Evolutionary conservation across 495 filamentous ascomycete species (phyloP).

Genomic region (Halenospora varia): DNA sequence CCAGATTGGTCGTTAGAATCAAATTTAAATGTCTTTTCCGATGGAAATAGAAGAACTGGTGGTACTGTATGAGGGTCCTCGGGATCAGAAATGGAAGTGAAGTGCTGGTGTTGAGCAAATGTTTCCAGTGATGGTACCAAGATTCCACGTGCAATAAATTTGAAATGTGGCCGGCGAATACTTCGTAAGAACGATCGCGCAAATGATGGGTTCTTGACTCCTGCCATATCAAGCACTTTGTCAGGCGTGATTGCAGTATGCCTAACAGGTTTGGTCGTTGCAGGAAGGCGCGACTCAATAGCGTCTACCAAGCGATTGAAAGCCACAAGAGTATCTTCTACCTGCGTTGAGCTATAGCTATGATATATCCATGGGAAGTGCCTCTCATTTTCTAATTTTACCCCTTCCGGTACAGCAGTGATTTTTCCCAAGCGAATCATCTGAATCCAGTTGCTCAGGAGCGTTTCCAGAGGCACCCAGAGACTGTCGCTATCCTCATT

Average conservation of each 20-base stretch:
- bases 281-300: conserved; percentile 20
- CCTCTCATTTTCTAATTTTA: conserved; percentile 18
- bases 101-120: neutral
- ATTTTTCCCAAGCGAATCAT: conserved; percentile 31
- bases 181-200: neutral
- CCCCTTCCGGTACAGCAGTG: conserved; percentile 14
- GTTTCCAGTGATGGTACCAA: neutral
- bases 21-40: neutral
- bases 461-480: conserved; percentile 36
- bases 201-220: neutral
- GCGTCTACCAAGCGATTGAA: conserved; percentile 20
- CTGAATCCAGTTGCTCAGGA: conserved; percentile 36
- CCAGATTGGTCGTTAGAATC: conserved; percentile 8
- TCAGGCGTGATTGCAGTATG: neutral
- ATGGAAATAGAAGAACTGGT: neutral
- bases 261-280: neutral
- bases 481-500: conserved; percentile 17
- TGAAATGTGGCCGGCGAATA: neutral
- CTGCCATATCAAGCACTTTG: neutral
- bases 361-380: conserved; percentile 24
- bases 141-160: neutral
- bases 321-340: conserved; percentile 11
- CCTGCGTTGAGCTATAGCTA: conserved; percentile 23
- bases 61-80: neutral
- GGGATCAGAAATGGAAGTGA: neutral